These are phyloP conservation scores for Linderniella brevidens DNA, from an alignment of 257 asterid species.

Conservation along the genomic window DNA sequence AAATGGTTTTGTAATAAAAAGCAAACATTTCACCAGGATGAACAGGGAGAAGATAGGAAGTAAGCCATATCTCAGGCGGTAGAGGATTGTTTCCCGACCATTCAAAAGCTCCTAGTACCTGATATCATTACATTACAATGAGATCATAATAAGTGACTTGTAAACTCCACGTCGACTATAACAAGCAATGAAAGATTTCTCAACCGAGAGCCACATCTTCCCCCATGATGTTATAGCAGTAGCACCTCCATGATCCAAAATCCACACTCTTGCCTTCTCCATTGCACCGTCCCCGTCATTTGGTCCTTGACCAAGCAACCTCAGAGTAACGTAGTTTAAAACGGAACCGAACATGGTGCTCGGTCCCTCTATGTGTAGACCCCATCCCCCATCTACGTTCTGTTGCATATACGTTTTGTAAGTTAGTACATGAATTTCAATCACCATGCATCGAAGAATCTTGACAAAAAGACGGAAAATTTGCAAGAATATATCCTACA, in stretches of 20 bases:
- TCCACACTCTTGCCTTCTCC: slow-evolving; percentile 94
- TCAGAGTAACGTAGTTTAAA: slow-evolving; percentile 71
- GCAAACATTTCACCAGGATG: slow-evolving; percentile 64
- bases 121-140: slow-evolving; percentile 4
- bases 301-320: slow-evolving; percentile 95
- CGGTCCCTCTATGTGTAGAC: slow-evolving; percentile 96
- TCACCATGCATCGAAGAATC: too few relatives aligned
- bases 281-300: slow-evolving; percentile 83
- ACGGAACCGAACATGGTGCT: slow-evolving; percentile 98
- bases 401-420: slow-evolving; percentile 19
- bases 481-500: slow-evolving; percentile 6
- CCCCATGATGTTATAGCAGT: slow-evolving; percentile 96
- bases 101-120: slow-evolving; percentile 95
- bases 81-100: slow-evolving; percentile 99
- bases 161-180: slow-evolving; percentile 3
- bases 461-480: too few relatives aligned
- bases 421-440: too few relatives aligned
- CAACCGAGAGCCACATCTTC: slow-evolving; percentile 97
- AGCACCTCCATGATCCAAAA: slow-evolving; percentile 86
- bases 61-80: slow-evolving; percentile 98
- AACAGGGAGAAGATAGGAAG: slow-evolving; percentile 76
- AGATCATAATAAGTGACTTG: slow-evolving; percentile 2
- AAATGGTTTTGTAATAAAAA: neutral
- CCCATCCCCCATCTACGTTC: slow-evolving; percentile 99
- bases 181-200: slow-evolving; percentile 8